phyloP scores from a whole-genome alignment of 805 yeast genomes.

The Saturnispora sanitii region DNA sequence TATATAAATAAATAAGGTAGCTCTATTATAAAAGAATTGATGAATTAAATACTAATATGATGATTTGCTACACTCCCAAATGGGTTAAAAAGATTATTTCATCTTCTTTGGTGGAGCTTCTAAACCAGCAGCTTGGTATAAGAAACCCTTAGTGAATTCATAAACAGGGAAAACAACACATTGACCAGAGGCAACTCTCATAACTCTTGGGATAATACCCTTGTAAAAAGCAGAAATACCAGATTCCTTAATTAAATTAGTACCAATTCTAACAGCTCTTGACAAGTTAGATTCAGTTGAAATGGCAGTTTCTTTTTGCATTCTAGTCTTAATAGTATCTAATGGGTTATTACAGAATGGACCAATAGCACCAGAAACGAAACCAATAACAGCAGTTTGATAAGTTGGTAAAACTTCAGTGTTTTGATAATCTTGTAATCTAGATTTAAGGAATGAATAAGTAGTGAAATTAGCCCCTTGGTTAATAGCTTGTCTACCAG shows the following conservation, averaged over 20 bases:
- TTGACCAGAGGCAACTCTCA: constrained; percentile 99
- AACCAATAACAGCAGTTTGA: constrained; percentile 89
- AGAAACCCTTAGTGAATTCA: constrained; percentile 67
- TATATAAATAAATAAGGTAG: no score
- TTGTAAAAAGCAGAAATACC: constrained; percentile 85
- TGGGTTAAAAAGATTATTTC: constrained; percentile 9
- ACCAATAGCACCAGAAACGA: constrained; percentile 92
- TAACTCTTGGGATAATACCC: constrained; percentile 96
- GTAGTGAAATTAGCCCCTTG: constrained; percentile 98
- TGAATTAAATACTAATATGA: not conserved
- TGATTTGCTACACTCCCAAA: not conserved
- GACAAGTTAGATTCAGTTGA: constrained; percentile 57
- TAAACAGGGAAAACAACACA: constrained; percentile 97
- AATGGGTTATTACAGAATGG: constrained; percentile 96
- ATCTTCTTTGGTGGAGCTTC: constrained; percentile 15
- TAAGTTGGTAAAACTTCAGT: constrained; percentile 67
- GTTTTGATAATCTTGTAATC: constrained; percentile 51
- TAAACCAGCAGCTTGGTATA: constrained; percentile 33
- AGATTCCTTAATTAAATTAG: constrained; percentile 75
- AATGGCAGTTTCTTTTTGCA: constrained; percentile 78
- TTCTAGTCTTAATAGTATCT: constrained; percentile 93
- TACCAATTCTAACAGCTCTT: constrained; percentile 73
- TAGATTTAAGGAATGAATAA: constrained; percentile 73
- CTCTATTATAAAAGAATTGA: no score
- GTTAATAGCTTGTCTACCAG: constrained; percentile 95